phyloP scores from a whole-genome alignment of 306 rosid genomes.

The Potentilla sterilis region DNA sequence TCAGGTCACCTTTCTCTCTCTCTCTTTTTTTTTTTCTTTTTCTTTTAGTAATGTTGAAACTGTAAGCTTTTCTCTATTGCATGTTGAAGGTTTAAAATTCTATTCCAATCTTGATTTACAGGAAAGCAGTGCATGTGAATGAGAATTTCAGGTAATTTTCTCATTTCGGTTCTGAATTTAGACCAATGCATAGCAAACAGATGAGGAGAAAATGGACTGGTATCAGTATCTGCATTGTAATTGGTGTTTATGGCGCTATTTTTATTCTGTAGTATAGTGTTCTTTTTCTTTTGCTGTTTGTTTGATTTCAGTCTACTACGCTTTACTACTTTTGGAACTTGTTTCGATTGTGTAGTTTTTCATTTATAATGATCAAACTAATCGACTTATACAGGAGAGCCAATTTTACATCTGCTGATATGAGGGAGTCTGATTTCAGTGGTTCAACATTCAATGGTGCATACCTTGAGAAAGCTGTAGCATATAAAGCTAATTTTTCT shows the following conservation, averaged over 20 bases:
- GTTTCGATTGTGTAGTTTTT: conserved; percentile 3
- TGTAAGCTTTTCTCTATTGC: neutral
- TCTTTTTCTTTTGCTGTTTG: neutral
- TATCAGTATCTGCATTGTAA: neutral
- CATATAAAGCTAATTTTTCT: conserved; percentile 84
- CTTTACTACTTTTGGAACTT: neutral
- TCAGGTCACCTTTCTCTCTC: conserved; percentile 40
- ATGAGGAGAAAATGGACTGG: neutral
- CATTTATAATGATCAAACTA: conserved; percentile 30
- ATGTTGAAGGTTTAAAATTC: neutral
- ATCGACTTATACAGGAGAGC: conserved; percentile 76
- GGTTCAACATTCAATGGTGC: conserved; percentile 97
- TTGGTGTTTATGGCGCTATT: neutral
- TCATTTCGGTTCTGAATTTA: neutral
- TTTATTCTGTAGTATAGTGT: neutral
- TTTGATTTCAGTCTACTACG: neutral
- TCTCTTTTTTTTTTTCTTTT: neutral
- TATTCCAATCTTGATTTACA: conserved; percentile 27
- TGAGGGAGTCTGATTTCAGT: conserved; percentile 95
- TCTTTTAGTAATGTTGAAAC: neutral
- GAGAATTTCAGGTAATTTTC: conserved; percentile 83
- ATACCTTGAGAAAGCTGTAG: conserved; percentile 93
- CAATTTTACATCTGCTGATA: conserved; percentile 96
- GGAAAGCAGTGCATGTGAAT: conserved; percentile 83
- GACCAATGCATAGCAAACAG: neutral